Percentiles rank a stretch among this genome's conserved stretches.
Conservation (phyloP, 495 filamentous ascomycete species). For the Penicillium tannophilum region DNA sequence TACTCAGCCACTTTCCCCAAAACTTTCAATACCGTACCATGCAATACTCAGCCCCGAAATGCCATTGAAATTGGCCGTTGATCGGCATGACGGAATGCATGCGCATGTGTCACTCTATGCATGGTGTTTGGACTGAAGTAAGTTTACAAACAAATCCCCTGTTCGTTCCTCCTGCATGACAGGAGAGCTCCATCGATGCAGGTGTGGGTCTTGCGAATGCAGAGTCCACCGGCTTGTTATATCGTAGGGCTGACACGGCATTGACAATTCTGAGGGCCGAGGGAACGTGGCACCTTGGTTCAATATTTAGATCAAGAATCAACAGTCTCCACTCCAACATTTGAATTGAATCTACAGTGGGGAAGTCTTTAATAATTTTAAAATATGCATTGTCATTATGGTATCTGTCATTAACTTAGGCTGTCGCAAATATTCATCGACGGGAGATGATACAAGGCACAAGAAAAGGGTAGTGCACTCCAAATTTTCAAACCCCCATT, state of each 20-base stretch:
- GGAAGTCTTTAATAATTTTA: neutral
- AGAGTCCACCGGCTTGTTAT: too few species aligned
- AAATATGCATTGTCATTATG: neutral
- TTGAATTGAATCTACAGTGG: too few species aligned
- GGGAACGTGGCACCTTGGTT: too few species aligned
- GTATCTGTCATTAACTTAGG: slow-evolving; percentile 2
- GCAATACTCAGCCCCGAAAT: neutral
- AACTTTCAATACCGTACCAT: slow-evolving; percentile 2
- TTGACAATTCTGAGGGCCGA: too few species aligned
- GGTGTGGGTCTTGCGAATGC: too few species aligned
- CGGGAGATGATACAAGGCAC: too few species aligned
- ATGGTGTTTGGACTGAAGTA: neutral
- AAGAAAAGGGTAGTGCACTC: too few species aligned
- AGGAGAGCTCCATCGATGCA: too few species aligned
- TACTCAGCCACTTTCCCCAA: slow-evolving; percentile 6
- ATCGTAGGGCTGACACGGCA: neutral
- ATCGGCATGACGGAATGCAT: neutral
- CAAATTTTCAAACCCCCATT: slow-evolving; percentile 8
- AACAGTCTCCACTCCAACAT: neutral
- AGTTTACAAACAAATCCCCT: too few species aligned
- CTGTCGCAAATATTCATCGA: neutral
- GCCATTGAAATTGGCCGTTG: neutral
- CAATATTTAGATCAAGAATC: too few species aligned
- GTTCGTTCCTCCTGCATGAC: too few species aligned
- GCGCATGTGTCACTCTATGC: neutral